Conservation (phyloP, 148 eudicot genomes). For the Rhododendron mucronatum region DNA sequence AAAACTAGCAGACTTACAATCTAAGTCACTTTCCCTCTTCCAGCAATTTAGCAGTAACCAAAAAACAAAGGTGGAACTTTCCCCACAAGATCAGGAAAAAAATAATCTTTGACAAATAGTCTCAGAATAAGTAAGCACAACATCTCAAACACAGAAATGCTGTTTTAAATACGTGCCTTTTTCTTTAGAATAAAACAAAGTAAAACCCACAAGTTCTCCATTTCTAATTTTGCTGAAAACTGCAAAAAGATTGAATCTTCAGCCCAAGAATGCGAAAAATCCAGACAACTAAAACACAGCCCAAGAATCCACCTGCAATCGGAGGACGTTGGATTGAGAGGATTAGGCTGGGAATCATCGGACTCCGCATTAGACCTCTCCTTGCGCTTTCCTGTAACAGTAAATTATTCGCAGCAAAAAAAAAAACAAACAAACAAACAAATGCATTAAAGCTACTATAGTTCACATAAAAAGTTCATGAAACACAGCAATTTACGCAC, state of each 20-base stretch:
- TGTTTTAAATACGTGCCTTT: neutral
- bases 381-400: constrained; percentile 62
- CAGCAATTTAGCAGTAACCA: neutral
- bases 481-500: constrained; percentile 16
- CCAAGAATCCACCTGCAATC: constrained; percentile 46
- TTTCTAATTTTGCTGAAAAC: neutral
- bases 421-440: neutral
- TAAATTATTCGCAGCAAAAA: neutral
- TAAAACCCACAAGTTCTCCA: neutral
- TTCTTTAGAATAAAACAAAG: neutral
- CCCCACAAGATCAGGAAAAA: neutral
- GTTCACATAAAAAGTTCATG: neutral
- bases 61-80: neutral
- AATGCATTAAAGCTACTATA: neutral
- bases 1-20: neutral
- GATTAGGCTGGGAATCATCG: constrained; percentile 29
- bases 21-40: neutral
- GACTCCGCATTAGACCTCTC: constrained; percentile 37
- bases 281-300: neutral
- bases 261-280: neutral
- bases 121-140: neutral
- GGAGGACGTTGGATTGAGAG: constrained; percentile 57
- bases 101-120: neutral
- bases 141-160: neutral
- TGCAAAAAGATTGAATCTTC: neutral